These are phyloP conservation scores for Mucor mucedo DNA, from an alignment of 371 early-diverging fungal genomes.

Conservation along the genomic window DNA sequence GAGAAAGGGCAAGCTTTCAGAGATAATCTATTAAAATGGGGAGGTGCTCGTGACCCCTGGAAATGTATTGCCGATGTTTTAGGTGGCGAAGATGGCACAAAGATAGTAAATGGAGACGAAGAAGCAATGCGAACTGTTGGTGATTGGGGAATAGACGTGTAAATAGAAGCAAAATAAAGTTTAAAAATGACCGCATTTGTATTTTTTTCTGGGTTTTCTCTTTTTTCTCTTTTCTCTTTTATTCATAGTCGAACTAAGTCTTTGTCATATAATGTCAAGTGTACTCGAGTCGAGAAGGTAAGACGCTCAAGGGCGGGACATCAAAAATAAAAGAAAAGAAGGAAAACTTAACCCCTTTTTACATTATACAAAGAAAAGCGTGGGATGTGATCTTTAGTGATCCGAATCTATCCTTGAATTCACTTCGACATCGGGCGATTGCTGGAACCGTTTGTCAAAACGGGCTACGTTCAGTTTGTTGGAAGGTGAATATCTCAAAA, in stretches of 20 bases:
- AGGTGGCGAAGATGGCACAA: constrained; percentile 62
- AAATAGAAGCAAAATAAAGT: constrained; percentile 14
- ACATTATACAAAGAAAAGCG: constrained; percentile 13
- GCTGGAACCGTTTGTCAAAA: constrained; percentile 43
- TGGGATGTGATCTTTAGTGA: constrained; percentile 28
- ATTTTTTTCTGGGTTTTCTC: not conserved
- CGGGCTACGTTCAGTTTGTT: constrained; percentile 53
- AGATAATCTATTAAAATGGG: constrained; percentile 84
- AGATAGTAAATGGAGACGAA: constrained; percentile 64
- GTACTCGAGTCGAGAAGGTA: constrained; percentile 23
- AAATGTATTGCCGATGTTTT: constrained; percentile 71
- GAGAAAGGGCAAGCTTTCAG: constrained; percentile 68
- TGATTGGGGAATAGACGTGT: constrained; percentile 70
- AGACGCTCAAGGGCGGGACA: no score
- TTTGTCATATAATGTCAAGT: constrained; percentile 2
- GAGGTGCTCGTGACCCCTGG: constrained; percentile 95
- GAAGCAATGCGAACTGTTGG: constrained; percentile 78
- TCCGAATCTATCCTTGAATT: constrained; percentile 29
- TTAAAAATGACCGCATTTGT: constrained; percentile 7
- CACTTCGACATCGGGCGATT: constrained; percentile 44
- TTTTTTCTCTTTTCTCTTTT: constrained; percentile 10
- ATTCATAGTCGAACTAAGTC: not conserved
- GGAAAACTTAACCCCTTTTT: not conserved
- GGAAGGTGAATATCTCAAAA: constrained; percentile 41
- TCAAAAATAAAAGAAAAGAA: not conserved